These are phyloP conservation scores for Lepiota venenata DNA, from an alignment of 768 basidiomycete species.

Conservation along the genomic window DNA sequence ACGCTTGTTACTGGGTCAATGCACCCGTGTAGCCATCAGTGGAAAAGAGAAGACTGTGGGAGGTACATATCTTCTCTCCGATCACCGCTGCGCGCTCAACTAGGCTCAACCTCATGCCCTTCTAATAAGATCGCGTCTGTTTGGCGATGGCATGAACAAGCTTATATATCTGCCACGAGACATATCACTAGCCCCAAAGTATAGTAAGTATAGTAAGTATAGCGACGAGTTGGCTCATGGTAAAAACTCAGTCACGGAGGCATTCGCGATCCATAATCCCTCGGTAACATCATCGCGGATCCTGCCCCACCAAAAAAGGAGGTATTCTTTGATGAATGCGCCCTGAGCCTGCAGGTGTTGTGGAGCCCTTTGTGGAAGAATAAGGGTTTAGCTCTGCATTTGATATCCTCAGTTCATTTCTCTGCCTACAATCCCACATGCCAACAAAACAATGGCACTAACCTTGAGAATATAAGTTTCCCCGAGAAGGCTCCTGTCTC, in stretches of 20 bases:
- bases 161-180: background rate
- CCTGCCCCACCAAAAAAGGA: conserved; percentile 25
- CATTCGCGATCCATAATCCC: conserved; percentile 35
- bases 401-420: conserved; percentile 13
- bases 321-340: conserved; percentile 3
- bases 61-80: background rate
- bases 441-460: background rate
- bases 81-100: too few relatives aligned
- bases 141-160: conserved; percentile 5
- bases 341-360: conserved; percentile 18
- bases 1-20: too few relatives aligned
- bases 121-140: background rate
- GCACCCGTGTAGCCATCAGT: too few relatives aligned
- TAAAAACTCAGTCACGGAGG: conserved; percentile 25
- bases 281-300: conserved; percentile 27
- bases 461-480: conserved; percentile 11
- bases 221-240: too few relatives aligned
- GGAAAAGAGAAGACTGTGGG: too few relatives aligned
- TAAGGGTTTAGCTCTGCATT: background rate
- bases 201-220: too few relatives aligned
- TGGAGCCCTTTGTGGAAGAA: conserved; percentile 20
- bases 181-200: too few relatives aligned
- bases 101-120: background rate
- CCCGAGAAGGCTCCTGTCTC: conserved; percentile 6
- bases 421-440: background rate